Base-by-base conservation (phyloP, 495 filamentous ascomycete species). In the Aspergillus sparsus region DNA sequence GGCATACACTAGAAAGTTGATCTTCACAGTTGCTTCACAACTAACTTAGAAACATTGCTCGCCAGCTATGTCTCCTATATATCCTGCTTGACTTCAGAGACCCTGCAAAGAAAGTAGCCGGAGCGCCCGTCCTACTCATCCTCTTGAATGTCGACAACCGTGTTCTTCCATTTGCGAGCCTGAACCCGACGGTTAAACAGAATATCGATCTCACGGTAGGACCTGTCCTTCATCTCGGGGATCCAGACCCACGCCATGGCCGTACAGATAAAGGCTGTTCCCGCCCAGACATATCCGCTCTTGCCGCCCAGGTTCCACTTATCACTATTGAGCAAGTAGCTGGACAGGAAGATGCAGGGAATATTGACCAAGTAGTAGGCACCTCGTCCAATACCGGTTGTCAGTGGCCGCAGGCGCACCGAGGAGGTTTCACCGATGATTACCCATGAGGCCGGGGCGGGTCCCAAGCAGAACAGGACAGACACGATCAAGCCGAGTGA, bases 271-370 rank as follows among this genome's bases (percentile, higher is more conserved):
- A 89, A 88, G 66, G 86, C 88, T 41, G 84, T 83, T 0, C 83
- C 86, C 6, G 79, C 87, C 87, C 87, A 92, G 79, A 92, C 88
- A 71, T 92, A 91, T 16, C 87, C 88, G 16, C 87, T 77, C 61
- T 83, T 89, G 62, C 87, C 88, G 49, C 80, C 76, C 87, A 87
- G 90, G 71, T 89, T 67, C 88, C 89, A 91, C 0, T 83, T 86
- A 0, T 72, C 74, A 0, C 84, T 84, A 71, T 90, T 91, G 36
- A 92, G 74, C 87, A 89, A 88, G 37, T 53, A 57, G 57, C 57
- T 60, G 36, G 62, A 47, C 0, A 64, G 57, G 66, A 88, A 88
- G 0, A 87, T 86, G 0, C 87, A 89, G 0, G 91, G 68, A 11
- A 90, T 85, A 49, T 82, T 81, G 63, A 80, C 83, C 60, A 91